Base-by-base conservation (phyloP, 768 basidiomycete genomes). In the Pleurotus pulmonarius region DNA sequence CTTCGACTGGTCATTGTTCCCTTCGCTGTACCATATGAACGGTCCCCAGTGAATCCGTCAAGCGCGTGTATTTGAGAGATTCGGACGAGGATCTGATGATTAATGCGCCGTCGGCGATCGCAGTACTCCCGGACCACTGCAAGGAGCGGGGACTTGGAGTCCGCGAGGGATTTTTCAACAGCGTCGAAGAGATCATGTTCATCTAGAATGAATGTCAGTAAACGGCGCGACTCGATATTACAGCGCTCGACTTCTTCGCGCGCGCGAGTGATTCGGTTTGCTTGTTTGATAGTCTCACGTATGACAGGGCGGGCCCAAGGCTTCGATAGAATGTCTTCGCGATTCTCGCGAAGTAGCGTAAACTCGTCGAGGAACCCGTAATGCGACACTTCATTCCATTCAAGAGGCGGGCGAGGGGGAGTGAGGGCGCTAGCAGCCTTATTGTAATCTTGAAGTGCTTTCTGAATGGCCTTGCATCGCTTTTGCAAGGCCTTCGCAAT, bases 401-500 rank as follows among this genome's bases (percentile, higher is more conserved):
- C 65, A 2, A 73, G 51, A 2, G 60, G 46, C 2, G 65, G 58
- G 7, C 61, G 62, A 3, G 65, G 60, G 5, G 60, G 64, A 16
- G 57, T 53, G 9, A 72, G 59, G 1, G 47, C 51, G 4, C 52
- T 37, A 12, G 69, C 70, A 1, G 64, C 67, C 11, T 22, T 52
- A 53, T 74, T 74, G 64, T 70, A 73, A 13, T n/a, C 37, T 11
- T 57, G 59, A 18, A 73, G 57, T 0, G 71, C 71, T 46, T 51
- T 63, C 6, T 52, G 56, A 34, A 74, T 70, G 1, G 72, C 70
- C 45, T 63, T 54, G 8, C 65, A 69, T 6, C 63, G 60, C 5
- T 47, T 58, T 57, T 71, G 67, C 1, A 73, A 60, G 1, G 65
- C 61, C 53, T 69, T 69, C 4, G 68, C 61, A 20, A 73, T 66